These are phyloP conservation scores for Fusarium cicatricum DNA, from an alignment of 2,329 filamentous ascomycete genomes.

Conservation along the genomic window DNA sequence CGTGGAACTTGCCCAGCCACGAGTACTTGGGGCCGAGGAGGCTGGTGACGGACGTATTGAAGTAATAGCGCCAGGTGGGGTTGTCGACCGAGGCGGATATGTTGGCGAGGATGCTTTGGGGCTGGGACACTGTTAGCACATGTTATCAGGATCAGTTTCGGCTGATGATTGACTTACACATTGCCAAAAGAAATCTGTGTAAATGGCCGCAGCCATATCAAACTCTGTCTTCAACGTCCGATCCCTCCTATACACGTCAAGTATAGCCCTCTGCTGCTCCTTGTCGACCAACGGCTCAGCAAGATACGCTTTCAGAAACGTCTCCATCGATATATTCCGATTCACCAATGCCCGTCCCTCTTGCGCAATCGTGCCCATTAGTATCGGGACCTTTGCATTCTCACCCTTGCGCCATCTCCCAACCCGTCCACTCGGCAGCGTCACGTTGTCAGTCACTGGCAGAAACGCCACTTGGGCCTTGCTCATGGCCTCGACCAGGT, in stretches of 20 bases:
- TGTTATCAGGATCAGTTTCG: neutral
- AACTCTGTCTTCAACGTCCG: constrained; percentile 27
- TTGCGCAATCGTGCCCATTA: constrained; percentile 39
- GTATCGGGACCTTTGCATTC: constrained; percentile 33
- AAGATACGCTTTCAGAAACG: constrained; percentile 32
- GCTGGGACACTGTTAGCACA: constrained; percentile 25
- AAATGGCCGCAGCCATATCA: constrained; percentile 39
- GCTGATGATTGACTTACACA: constrained; percentile 31
- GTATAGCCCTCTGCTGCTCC: constrained; percentile 17
- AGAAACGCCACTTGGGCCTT: constrained; percentile 5
- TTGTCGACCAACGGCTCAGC: constrained; percentile 11
- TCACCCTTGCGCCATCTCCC: constrained; percentile 32
- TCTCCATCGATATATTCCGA: constrained; percentile 27
- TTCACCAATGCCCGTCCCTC: constrained; percentile 39
- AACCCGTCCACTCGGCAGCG: constrained; percentile 20
- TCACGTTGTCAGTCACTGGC: constrained; percentile 32
- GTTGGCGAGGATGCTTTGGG: constrained; percentile 37
- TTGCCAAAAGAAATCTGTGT: constrained; percentile 41
- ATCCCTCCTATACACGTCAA: constrained; percentile 28
- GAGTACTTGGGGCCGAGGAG: constrained; percentile 27
- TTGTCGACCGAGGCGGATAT: constrained; percentile 24
- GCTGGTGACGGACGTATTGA: constrained; percentile 38
- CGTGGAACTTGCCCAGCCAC: constrained; percentile 42
- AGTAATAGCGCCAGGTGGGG: constrained; percentile 41
- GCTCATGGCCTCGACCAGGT: constrained; percentile 27